Base-by-base conservation (phyloP, 148 eudicot species). In the Fagopyrum homotropicum region DNA sequence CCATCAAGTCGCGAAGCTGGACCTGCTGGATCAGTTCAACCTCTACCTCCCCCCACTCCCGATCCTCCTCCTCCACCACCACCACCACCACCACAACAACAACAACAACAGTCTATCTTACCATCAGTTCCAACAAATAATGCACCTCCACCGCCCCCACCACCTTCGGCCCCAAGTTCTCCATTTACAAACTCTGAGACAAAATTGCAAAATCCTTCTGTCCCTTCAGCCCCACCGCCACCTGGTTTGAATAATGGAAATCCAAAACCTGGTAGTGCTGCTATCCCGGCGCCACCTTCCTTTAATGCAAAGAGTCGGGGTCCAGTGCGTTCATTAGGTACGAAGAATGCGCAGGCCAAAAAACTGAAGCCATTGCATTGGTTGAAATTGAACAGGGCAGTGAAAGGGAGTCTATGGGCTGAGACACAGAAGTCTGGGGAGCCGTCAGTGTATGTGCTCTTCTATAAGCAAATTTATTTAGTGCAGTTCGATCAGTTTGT, bases 401-500 rank as follows among this genome's bases (percentile, higher is more conserved):
- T 89, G 76, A 87, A 86, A 87, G 98, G 98, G 78, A 93, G 98
- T 81, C 81, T 93, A 75, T 93, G 98, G 97, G 97, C 97, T 29
- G 97, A 93, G 80, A 75, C 90, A 68, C 97, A 93, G 59, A 91
- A 88, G 76, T 80, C 88, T 61, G 89, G 93, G 54, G 92, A 88
- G 68, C 77, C 84, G 73, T 79, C 95, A 44, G 87, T 79, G 98
- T 93, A 84, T 10, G 92, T 85, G 29, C 70, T 72, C 16, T 50
- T 69, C 47, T 43, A 63, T 30, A 66, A 43, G 14, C 7, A 9
- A 1, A 14, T 66, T 40, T 66, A 40, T 66, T 14, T 15, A 15
- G 9, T 40, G 46, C 16, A 46, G 19, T 66, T 66, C 9, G 14
- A 19, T 51, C 15, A 69, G 61, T 5, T 72, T 48, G 54, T 17